These are phyloP conservation scores for Wickerhamomyces chambardii DNA, from an alignment of 805 yeast genomes.

Conservation along the genomic window DNA sequence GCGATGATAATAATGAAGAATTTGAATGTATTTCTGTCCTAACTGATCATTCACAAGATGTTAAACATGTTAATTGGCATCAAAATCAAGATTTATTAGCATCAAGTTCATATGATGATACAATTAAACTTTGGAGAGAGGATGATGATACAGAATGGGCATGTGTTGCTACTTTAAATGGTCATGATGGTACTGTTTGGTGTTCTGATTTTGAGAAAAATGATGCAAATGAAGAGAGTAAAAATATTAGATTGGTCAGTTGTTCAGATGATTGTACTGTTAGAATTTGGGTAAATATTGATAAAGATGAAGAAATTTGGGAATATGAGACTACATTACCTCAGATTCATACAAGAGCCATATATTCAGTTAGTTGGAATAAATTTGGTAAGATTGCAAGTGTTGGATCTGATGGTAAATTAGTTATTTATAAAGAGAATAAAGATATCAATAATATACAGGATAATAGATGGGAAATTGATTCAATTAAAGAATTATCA, in stretches of 20 bases:
- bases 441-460: constrained; percentile 14
- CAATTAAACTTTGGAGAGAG: constrained; percentile 73
- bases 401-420: constrained; percentile 78
- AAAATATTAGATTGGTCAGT: constrained; percentile 50
- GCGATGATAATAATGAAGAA: constrained; percentile 90
- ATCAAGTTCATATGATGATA: constrained; percentile 87
- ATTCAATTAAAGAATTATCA: constrained; percentile 34
- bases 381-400: constrained; percentile 63
- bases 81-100: constrained; percentile 61
- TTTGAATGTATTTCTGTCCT: constrained; percentile 91
- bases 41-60: constrained; percentile 94
- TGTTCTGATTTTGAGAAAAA: constrained; percentile 62
- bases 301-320: constrained; percentile 70
- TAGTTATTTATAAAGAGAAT: constrained; percentile 56
- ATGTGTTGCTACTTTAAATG: constrained; percentile 77
- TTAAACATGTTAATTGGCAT: constrained; percentile 87
- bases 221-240: too few relatives aligned
- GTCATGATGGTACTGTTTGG: constrained; percentile 94
- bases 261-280: constrained; percentile 76
- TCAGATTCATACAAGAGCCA: constrained; percentile 54
- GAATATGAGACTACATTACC: constrained; percentile 57
- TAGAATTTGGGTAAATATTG: constrained; percentile 54
- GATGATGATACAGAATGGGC: constrained; percentile 84
- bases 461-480: constrained; percentile 45
- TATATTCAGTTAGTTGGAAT: constrained; percentile 85